Conservation (phyloP, 345 rosid species). For the Mangifera indica region DNA sequence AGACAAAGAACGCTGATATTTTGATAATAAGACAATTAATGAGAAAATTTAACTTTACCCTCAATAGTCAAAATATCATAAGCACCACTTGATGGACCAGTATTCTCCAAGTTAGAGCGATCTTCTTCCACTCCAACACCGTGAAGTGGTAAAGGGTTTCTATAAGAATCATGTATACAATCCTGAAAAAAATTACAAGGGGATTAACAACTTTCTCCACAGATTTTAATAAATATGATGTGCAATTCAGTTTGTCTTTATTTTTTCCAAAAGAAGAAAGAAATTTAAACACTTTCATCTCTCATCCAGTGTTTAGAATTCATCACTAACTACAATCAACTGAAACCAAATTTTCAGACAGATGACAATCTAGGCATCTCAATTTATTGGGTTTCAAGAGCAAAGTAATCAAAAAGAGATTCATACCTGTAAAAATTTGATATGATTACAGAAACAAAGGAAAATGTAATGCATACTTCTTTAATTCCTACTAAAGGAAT, state of each 20-base stretch:
- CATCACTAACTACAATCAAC: neutral
- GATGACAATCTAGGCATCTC: neutral
- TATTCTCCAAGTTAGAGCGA: conserved; percentile 56
- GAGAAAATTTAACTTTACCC: conserved; percentile 41
- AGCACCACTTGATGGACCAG: conserved; percentile 42
- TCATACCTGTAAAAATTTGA: no score
- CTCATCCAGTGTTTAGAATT: conserved; percentile 1
- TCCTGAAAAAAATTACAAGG: conserved; percentile 36
- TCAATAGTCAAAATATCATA: conserved; percentile 56
- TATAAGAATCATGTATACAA: conserved; percentile 70
- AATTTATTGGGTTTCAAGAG: neutral
- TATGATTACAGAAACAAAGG: no score
- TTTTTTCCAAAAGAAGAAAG: neutral
- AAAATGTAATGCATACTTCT: no score
- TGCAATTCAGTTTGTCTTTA: conserved; percentile 1
- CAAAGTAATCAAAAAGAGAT: no score
- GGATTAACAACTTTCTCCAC: neutral
- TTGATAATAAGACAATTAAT: neutral
- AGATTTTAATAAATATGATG: conserved; percentile 4
- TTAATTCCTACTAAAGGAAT: no score
- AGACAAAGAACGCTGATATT: neutral
- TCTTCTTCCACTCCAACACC: conserved; percentile 64
- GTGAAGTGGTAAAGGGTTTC: conserved; percentile 60
- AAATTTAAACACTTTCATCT: neutral
- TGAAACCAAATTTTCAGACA: neutral